Percentiles rank a stretch among this genome's conserved stretches.
Evolutionary conservation across 1,284 basidiomycete species (phyloP).

Genomic region (Pisolithus thermaeus): DNA sequence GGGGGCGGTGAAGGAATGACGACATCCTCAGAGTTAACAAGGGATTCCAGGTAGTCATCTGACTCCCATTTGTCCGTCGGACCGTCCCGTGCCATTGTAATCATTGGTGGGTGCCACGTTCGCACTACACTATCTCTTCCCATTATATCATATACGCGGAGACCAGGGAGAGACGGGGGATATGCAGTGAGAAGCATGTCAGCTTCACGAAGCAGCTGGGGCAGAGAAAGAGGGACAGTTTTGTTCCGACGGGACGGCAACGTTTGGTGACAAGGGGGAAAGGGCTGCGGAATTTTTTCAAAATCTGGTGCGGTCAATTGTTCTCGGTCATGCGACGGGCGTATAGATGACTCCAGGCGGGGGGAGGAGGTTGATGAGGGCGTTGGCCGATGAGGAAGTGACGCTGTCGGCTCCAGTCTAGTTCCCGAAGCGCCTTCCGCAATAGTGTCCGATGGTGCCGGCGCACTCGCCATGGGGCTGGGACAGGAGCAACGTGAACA

Average conservation of each 20-base stretch:
- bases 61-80: conserved; percentile 10
- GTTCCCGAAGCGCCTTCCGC: no score
- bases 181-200: conserved; percentile 38
- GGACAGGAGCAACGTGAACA: no score
- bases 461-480: no score
- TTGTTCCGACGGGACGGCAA: conserved; percentile 8
- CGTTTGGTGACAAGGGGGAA: not conserved
- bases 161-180: conserved; percentile 40
- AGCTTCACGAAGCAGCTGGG: conserved; percentile 37
- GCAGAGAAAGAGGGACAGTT: conserved; percentile 33
- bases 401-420: no score
- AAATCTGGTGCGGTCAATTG: not conserved
- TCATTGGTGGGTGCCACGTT: conserved; percentile 23
- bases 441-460: no score
- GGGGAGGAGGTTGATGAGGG: no score
- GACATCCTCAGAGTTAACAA: conserved; percentile 53
- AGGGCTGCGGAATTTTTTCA: conserved; percentile 26
- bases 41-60: conserved; percentile 57
- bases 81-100: not conserved
- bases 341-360: no score
- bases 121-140: conserved; percentile 57
- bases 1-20: conserved; percentile 41
- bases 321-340: no score
- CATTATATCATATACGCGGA: conserved; percentile 57
- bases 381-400: no score